A percentile compares a stretch with the other conserved stretches of the same genome.
These are phyloP conservation scores for Epichloe gansuensis DNA, from an alignment of 2,329 filamentous ascomycete genomes.

Conservation along the genomic window DNA sequence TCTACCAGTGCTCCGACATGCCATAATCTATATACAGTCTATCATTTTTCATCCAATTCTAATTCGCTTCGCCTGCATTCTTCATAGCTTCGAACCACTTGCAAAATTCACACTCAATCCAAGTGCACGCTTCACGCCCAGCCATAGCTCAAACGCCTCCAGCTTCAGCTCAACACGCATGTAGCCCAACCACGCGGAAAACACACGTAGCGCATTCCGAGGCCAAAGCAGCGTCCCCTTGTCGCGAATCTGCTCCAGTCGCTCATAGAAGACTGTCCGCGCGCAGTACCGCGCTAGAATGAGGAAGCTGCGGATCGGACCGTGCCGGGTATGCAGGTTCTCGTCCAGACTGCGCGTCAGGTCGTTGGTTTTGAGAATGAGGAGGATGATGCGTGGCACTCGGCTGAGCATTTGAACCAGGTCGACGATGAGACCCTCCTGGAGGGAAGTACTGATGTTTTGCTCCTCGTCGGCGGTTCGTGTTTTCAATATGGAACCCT, in stretches of 20 bases:
- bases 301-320: slow-evolving; percentile 52
- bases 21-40: slow-evolving; percentile 10
- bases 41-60: not conserved
- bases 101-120: slow-evolving; percentile 21
- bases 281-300: slow-evolving; percentile 59
- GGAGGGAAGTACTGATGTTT: slow-evolving; percentile 69
- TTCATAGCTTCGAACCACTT: slow-evolving; percentile 11
- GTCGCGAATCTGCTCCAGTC: slow-evolving; percentile 43
- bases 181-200: slow-evolving; percentile 46
- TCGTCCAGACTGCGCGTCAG: slow-evolving; percentile 89
- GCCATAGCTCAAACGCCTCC: slow-evolving; percentile 50
- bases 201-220: slow-evolving; percentile 38
- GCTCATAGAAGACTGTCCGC: slow-evolving; percentile 52
- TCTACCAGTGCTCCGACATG: not conserved
- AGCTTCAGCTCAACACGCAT: slow-evolving; percentile 51
- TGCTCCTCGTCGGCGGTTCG: slow-evolving; percentile 71
- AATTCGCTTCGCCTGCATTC: slow-evolving; percentile 2
- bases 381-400: slow-evolving; percentile 81
- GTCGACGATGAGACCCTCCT: slow-evolving; percentile 79
- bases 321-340: slow-evolving; percentile 63
- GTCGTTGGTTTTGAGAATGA: slow-evolving; percentile 97
- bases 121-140: slow-evolving; percentile 38
- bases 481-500: slow-evolving; percentile 41
- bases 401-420: slow-evolving; percentile 78
- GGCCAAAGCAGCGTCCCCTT: slow-evolving; percentile 47